Base-by-base conservation (phyloP, 352 stramenopile genomes). In the Phytophthora pistaciae region DNA sequence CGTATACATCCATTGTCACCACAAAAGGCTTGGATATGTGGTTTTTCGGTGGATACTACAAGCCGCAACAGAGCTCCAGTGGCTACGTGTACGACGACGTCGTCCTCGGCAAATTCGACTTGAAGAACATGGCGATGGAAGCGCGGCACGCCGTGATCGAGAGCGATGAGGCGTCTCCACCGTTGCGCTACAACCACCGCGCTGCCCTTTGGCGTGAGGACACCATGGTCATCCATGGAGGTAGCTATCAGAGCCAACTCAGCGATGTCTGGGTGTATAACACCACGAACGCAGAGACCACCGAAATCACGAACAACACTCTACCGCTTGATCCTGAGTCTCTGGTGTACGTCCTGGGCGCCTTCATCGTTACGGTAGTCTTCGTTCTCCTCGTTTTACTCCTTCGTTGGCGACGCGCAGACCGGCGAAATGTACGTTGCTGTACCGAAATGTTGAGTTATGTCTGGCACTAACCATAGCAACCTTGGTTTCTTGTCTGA, bases 31-130 rank as follows among this genome's bases (percentile, higher is more conserved):
- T 57, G 0, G 76, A 78, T 58, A 86, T 91, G 61, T 93, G 85
- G 85, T 93, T 93, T 72, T 93, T 92, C 25, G 82, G 82, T 0
- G 85, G 85, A 18, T 93, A 93, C 66, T 93, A 88, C 58, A 83
- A 83, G 11, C 71, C 81, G 8, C 75, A 79, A 10, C 67, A 86
- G 44, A 79, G 83, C 31, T 65, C 74, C 25, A 93, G 78, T 66
- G 85, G 84, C 0, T 93, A 90, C 64, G 85, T 93, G 40, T 92
- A 90, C 64, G 82, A 91, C 57, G 85, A 93, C 52, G 75, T 91
- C 18, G 72, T 91, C 20, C 57, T 75, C 0, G 79, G 74, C 5
- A 67, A 73, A 46, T 64, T 93, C 21, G 61, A 70, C 16, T 49
- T 87, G 31, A 58, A 76, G 1, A 65, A 54, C 16, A 56, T 38